Evolutionary conservation across 495 filamentous ascomycete genomes (phyloP), one percentile per base, ranked within the genome.

Genomic region (Hyaloscypha finlandica): DNA sequence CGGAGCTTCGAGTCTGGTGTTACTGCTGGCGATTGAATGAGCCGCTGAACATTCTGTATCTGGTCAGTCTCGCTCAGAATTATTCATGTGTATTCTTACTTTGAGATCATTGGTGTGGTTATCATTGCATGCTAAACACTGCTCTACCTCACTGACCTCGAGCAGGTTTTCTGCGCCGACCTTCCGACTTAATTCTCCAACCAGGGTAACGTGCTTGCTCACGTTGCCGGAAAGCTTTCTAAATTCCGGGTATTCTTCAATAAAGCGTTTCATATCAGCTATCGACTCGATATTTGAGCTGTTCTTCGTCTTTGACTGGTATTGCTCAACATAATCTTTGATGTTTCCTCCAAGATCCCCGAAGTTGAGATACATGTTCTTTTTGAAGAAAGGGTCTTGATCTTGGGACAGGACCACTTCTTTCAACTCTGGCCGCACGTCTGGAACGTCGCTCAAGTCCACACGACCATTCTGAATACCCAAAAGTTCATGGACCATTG

Each of bases 281-380:
- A 99, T 97, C 33, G 93, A 97, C 70, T 99, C 95, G 69, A 99
- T 96, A 73, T 96, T 94, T 76, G 90, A 91, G 71, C 88, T 96
- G 68, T 86, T 95, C 73, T 97, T 90, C 12, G 93, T 96, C 76
- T 97, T 97, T 32, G 89, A 91, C 71, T 97, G 95, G 74, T 97
- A 98, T 69, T 97, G 95, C 75, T 96, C 92, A 66, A 99, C 95
- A 76, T 98, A 98, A 67, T 97, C 94, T 75, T 98, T 98, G 76
- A 97, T 97, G 74, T 97, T 98, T 61, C 95, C 92, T 25, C 95
- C 95, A 22, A 99, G 85, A 69, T 99, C 95, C 52, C 95, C 95
- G 76, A 98, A 99, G 73, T 99, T 99, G 71, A 97, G 88, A 73
- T 93, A 99, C 96, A 99, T 98, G 76, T 99, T 99, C 80, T 97